Conservation (phyloP, 2,329 filamentous ascomycete genomes). For the Blastomyces silverae region DNA sequence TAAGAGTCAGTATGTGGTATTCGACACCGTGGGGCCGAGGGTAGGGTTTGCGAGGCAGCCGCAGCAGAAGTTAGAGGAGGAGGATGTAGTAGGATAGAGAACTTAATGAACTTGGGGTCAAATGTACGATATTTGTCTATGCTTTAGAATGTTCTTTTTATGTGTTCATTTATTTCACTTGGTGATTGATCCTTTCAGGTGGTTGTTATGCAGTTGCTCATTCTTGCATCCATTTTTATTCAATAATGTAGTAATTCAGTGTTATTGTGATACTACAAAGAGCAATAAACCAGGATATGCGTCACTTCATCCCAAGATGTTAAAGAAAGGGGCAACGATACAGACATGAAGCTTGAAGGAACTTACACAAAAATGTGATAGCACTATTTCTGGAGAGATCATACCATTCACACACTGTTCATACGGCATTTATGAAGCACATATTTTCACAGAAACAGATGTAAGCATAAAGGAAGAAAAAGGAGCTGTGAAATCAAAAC, state of each 20-base stretch:
- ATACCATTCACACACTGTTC: background rate
- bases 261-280: background rate
- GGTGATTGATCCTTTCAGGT: background rate
- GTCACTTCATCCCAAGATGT: background rate
- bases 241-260: background rate
- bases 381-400: background rate
- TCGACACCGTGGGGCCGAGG: slow-evolving; percentile 35
- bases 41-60: slow-evolving; percentile 18
- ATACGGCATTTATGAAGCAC: background rate
- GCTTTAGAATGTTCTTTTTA: background rate
- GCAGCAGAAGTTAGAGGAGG: background rate
- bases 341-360: too few relatives aligned
- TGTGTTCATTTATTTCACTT: background rate
- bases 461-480: background rate
- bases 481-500: background rate
- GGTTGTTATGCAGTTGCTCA: background rate
- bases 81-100: background rate
- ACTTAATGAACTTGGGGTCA: background rate
- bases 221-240: background rate
- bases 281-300: background rate
- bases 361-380: background rate
- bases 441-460: background rate
- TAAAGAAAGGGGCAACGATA: too few relatives aligned
- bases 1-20: slow-evolving; percentile 55
- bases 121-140: background rate